Conservation (phyloP, 495 filamentous ascomycete species). For the Aspergillus sclerotioniger region DNA sequence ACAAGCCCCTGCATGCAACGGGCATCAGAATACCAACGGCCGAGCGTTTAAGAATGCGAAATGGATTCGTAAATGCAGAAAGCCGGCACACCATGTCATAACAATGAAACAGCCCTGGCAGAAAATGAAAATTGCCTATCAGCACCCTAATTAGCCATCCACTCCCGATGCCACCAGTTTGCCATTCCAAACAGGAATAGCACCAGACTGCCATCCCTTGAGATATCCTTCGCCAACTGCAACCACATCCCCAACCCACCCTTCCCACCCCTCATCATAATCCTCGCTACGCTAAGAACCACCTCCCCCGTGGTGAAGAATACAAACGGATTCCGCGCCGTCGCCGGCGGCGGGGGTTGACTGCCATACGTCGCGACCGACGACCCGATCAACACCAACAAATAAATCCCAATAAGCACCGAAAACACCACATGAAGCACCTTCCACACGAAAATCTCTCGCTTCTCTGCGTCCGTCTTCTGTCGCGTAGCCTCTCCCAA, state of each 20-base stretch:
- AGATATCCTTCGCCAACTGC: slow-evolving; percentile 53
- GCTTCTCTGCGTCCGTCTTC: slow-evolving; percentile 43
- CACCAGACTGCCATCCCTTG: slow-evolving; percentile 70
- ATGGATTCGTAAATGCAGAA: no score
- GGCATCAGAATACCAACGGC: no score
- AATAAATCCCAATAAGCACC: slow-evolving; percentile 66
- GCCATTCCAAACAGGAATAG: slow-evolving; percentile 75
- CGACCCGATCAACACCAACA: slow-evolving; percentile 43
- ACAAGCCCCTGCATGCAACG: not conserved
- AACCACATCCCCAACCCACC: slow-evolving; percentile 57
- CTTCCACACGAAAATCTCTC: slow-evolving; percentile 62
- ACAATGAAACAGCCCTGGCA: not conserved
- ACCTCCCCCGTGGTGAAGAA: slow-evolving; percentile 81
- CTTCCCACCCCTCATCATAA: slow-evolving; percentile 53
- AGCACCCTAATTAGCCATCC: slow-evolving; percentile 18
- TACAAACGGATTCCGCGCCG: slow-evolving; percentile 65
- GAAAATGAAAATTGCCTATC: not conserved
- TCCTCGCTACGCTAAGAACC: slow-evolving; percentile 64
- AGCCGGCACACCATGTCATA: not conserved
- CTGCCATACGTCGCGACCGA: slow-evolving; percentile 40
- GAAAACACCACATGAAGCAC: slow-evolving; percentile 74
- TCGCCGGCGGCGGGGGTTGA: slow-evolving; percentile 61
- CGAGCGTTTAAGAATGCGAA: no score
- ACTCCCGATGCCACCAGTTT: slow-evolving; percentile 59
- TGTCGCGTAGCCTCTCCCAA: slow-evolving; percentile 28